Conservation (phyloP, 805 yeast genomes). For the Ogataea populi-albae region DNA sequence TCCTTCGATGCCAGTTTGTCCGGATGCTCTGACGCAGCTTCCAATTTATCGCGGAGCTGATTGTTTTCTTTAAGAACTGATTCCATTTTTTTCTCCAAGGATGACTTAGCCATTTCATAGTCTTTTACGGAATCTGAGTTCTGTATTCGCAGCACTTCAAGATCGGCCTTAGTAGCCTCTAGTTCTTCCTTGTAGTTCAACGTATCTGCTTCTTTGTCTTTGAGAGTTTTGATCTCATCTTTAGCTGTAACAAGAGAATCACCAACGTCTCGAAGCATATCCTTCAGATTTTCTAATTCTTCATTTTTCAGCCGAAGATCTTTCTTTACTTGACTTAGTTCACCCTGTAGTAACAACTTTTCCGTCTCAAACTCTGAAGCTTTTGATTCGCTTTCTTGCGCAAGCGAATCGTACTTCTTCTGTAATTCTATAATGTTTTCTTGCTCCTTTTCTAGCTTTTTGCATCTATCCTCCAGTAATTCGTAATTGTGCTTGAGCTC, state of each 20-base stretch:
- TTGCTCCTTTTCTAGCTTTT: too few species aligned
- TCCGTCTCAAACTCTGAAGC: constrained; percentile 2
- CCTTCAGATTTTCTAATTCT: constrained; percentile 69
- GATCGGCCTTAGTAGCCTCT: constrained; percentile 17
- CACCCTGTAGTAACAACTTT: background rate
- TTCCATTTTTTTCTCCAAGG: constrained; percentile 26
- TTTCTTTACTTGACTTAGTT: constrained; percentile 19
- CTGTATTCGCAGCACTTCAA: constrained; percentile 34
- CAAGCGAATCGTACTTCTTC: constrained; percentile 9
- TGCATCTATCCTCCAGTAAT: constrained; percentile 11
- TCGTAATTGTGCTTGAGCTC: constrained; percentile 27
- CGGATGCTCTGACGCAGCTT: constrained; percentile 4
- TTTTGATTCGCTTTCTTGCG: constrained; percentile 5
- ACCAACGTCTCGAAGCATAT: constrained; percentile 75
- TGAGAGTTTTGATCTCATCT: constrained; percentile 48
- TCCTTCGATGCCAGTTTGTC: constrained; percentile 13
- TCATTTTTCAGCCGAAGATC: constrained; percentile 44
- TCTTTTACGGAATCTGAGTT: constrained; percentile 35
- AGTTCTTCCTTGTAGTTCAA: constrained; percentile 20
- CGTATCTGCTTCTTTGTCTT: constrained; percentile 11
- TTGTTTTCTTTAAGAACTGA: constrained; percentile 14
- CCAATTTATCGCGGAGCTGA: constrained; percentile 7
- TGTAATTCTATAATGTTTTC: too few species aligned
- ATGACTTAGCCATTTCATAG: constrained; percentile 31
- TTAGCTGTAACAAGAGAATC: constrained; percentile 72